Evolutionary conservation across 2,329 filamentous ascomycete species (phyloP).

Genomic region (Fragosphaeria purpurea): DNA sequence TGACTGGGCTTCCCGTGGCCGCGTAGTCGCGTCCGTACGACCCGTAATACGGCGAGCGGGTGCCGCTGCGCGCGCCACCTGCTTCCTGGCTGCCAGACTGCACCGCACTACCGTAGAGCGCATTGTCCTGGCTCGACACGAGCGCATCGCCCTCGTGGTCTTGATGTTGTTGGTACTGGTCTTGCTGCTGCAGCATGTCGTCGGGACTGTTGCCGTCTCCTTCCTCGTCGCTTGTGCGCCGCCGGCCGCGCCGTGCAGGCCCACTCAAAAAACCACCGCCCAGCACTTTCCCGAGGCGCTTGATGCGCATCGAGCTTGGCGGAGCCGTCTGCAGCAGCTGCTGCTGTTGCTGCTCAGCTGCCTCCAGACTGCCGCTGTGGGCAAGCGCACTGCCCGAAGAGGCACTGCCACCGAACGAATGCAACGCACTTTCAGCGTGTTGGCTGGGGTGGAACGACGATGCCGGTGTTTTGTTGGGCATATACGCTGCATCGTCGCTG

Average conservation of each 20-base stretch:
- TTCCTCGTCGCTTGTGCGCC: slow-evolving; percentile 58
- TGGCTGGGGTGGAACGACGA: too few relatives aligned
- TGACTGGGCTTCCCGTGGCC: slow-evolving; percentile 49
- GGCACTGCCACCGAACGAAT: slow-evolving; percentile 19
- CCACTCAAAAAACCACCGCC: slow-evolving; percentile 69
- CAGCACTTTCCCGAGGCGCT: slow-evolving; percentile 62
- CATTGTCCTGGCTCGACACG: slow-evolving; percentile 31
- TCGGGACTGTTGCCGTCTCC: slow-evolving; percentile 26
- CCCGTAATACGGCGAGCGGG: slow-evolving; percentile 33
- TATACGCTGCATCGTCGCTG: slow-evolving; percentile 31
- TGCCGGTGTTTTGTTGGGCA: too few relatives aligned
- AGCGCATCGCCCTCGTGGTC: slow-evolving; percentile 32
- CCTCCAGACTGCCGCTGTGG: slow-evolving; percentile 8
- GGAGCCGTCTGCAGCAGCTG: slow-evolving; percentile 47
- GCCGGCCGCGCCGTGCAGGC: slow-evolving; percentile 64
- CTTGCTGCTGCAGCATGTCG: slow-evolving; percentile 7
- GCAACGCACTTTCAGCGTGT: too few relatives aligned
- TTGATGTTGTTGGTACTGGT: slow-evolving; percentile 22
- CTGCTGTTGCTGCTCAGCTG: slow-evolving; percentile 41
- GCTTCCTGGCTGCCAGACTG: slow-evolving; percentile 21
- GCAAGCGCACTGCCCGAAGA: slow-evolving; percentile 3
- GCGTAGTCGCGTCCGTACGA: slow-evolving; percentile 37
- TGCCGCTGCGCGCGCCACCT: slow-evolving; percentile 23
- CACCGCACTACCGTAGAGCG: slow-evolving; percentile 10
- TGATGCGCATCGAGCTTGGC: slow-evolving; percentile 56